A percentile compares a stretch with the other conserved stretches of the same genome.
These are phyloP conservation scores for Phialophora chinensis DNA, from an alignment of 2,329 filamentous ascomycete genomes.

Conservation along the genomic window DNA sequence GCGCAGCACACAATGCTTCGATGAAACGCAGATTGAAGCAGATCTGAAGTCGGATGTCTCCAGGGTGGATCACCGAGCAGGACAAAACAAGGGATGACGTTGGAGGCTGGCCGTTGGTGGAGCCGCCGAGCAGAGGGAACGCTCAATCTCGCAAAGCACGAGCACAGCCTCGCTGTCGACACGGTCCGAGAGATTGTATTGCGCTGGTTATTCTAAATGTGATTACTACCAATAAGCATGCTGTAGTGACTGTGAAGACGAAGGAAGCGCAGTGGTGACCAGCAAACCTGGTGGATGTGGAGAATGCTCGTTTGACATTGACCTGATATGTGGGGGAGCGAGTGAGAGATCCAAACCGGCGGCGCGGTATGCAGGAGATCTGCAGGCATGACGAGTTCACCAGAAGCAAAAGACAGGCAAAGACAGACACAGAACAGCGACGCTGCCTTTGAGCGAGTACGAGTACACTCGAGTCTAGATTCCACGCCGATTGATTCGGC, in stretches of 20 bases:
- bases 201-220: not conserved
- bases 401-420: not conserved
- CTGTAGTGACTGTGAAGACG: not conserved
- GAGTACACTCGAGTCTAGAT: not conserved
- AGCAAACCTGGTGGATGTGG: not conserved
- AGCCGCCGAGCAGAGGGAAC: not conserved
- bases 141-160: not conserved
- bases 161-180: slow-evolving; percentile 7
- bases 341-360: not conserved
- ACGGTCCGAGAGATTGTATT: not conserved
- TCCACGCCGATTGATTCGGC: not conserved
- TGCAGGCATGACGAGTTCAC: not conserved
- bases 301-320: not conserved
- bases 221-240: not conserved
- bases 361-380: not conserved
- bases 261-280: not conserved
- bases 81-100: slow-evolving; percentile 7
- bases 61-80: not conserved
- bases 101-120: not conserved
- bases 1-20: not conserved
- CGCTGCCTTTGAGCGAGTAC: not conserved
- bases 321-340: not conserved
- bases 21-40: slow-evolving; percentile 8
- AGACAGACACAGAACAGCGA: not conserved
- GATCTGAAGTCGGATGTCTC: slow-evolving; percentile 10